Base-by-base conservation (phyloP, 352 stramenopile genomes). In the Nothophytophthora sp. region DNA sequence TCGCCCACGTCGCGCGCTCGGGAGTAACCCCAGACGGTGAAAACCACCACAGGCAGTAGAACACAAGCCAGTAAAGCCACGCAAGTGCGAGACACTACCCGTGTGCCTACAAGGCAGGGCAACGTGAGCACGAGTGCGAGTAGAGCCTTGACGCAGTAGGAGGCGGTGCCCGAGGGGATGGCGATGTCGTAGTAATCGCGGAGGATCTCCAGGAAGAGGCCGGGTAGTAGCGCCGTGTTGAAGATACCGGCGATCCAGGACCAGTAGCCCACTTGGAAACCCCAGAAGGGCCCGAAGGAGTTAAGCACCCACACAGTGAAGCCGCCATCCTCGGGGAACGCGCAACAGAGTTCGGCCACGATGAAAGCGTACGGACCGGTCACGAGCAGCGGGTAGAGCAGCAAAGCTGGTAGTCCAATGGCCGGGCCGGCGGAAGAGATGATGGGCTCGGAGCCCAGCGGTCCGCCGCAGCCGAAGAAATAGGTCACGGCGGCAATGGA, bases 21-120 rank as follows among this genome's bases (percentile, higher is more conserved):
- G 7, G 54, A 64, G 40, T 69, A 79, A 1, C 44, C 66, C 69
- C 70, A 83, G 12, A 76, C 43, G 1, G 63, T 71, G 55, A 79
- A 79, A 2, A 97, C 69, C 9, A 98, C 22, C 58, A 98, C 98
- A 9, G 95, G 90, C 33, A 88, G 44, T 44, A 97, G n/a, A 2
- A 80, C 60, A 5, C 63, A 36, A 3, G 54, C 25, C 13, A 81
- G 32, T 15, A 84, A 28, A 13, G 63, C 3, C 20, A 75, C 27
- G 25, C 63, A 70, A 19, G 52, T 48, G 16, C 63, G 58, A 8
- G 51, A 64, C 16, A 81, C 62, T 1, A 63, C 24, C 18, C 50
- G 39, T 16, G 70, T 73, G n/a, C 75, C 72, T 13, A 76, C 36
- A 7, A 80, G 32, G 25, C 56, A 59, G 1, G 72, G 75, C 0